Evolutionary conservation across 495 filamentous ascomycete genomes (phyloP).

Genomic region (Xylaria cubensis): DNA sequence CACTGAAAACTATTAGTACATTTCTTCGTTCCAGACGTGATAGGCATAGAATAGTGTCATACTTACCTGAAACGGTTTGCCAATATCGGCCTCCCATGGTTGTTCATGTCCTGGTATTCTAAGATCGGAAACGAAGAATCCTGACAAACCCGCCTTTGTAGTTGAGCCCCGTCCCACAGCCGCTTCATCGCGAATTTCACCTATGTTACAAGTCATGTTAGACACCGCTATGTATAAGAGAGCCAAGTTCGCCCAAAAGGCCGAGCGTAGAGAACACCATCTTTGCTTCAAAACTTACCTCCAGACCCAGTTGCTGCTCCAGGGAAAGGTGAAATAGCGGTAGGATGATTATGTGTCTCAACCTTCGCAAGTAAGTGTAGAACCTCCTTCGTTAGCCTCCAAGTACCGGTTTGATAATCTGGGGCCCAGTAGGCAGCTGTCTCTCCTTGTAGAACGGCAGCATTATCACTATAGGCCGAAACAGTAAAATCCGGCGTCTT

Average conservation of each 20-base stretch:
- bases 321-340: slow-evolving; percentile 85
- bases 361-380: slow-evolving; percentile 94
- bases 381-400: slow-evolving; percentile 84
- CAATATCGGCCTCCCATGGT: slow-evolving; percentile 89
- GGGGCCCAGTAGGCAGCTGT: slow-evolving; percentile 84
- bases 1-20: slow-evolving; percentile 21
- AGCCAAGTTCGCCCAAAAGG: background rate
- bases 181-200: slow-evolving; percentile 71
- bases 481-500: slow-evolving; percentile 77
- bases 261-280: background rate
- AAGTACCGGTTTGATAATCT: slow-evolving; percentile 80
- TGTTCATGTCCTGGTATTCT: slow-evolving; percentile 75
- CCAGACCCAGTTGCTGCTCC: slow-evolving; percentile 95
- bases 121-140: slow-evolving; percentile 94
- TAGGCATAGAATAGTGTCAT: background rate
- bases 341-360: slow-evolving; percentile 98
- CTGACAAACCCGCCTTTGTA: slow-evolving; percentile 90
- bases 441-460: slow-evolving; percentile 84
- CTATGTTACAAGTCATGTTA: slow-evolving; percentile 14
- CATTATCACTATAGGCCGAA: slow-evolving; percentile 97
- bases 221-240: background rate
- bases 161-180: slow-evolving; percentile 91
- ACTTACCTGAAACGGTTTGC: slow-evolving; percentile 74
- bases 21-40: background rate
- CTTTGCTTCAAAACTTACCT: slow-evolving; percentile 74